Evolutionary conservation across 2,329 filamentous ascomycete genomes (phyloP), one percentile per base, ranked within the genome.

Genomic region (Fusarium falciforme): DNA sequence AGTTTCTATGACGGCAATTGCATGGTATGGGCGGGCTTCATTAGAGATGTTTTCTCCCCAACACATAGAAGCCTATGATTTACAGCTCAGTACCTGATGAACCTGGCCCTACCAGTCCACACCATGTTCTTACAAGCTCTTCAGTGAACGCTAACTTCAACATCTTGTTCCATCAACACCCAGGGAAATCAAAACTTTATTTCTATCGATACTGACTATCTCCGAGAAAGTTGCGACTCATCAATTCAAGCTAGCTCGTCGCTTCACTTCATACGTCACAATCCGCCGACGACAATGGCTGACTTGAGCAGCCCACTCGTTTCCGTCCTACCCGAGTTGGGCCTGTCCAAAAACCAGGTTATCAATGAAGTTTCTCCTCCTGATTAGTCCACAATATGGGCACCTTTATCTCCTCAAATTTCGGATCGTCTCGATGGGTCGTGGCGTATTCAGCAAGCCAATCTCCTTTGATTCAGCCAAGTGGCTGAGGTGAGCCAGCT

Each of bases 401-500:
- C 47, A 8, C 17, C 33, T 49, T n/a, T 60, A 60, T 20, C 11
- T 31, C 9, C 44, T 61, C 40, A 14, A 35, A 47, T 27, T 22
- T 14, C 35, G 33, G 6, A 20, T 20, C 16, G n/a, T 16, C 20
- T 35, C n/a, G 10, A 35, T 33, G 40, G n/a, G 27, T n/a, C 35
- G 12, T 40, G 35, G 33, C 42, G 42, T 27, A 36, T 61, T 27
- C 20, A 27, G n/a, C n/a, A 25, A 27, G 42, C 40, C 27, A 54
- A 54, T n/a, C 22, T 20, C 27, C 17, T 31, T 33, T 14, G 33
- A 47, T 49, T 33, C 20, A 33, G 60, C 57, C 63, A 66, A 66
- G 54, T 66, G 63, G 40, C 63, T 61, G 31, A 52, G 38, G 29
- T 61, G 55, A 60, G 52, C 40, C 38, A 66, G n/a, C 16, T 31